These are phyloP conservation scores for Daldinia caldariorum DNA, from an alignment of 495 filamentous ascomycete species.

Conservation along the genomic window DNA sequence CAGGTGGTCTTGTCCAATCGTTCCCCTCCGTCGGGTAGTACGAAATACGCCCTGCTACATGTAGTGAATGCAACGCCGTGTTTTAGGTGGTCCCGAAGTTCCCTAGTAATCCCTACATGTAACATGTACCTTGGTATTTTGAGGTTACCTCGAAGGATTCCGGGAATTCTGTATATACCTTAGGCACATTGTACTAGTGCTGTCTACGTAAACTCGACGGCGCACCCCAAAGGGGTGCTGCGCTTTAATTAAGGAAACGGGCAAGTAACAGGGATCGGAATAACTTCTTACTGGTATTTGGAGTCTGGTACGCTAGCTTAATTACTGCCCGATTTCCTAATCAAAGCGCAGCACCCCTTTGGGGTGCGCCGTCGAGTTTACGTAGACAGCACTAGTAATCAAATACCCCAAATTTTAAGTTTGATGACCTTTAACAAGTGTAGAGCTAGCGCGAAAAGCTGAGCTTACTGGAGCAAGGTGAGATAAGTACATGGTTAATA, in stretches of 20 bases:
- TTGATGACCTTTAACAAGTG: background rate
- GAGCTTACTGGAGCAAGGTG: background rate
- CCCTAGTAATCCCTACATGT: background rate
- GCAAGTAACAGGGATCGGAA: too few species aligned
- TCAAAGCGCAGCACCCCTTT: too few species aligned
- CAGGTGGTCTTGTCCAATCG: background rate
- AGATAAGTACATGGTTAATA: too few species aligned
- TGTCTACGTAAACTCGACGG: too few species aligned
- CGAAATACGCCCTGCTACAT: background rate
- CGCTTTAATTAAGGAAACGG: too few species aligned
- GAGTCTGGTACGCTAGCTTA: too few species aligned
- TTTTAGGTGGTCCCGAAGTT: background rate
- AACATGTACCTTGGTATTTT: background rate
- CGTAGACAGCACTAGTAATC: too few species aligned
- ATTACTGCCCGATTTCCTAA: too few species aligned
- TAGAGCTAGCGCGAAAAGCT: background rate
- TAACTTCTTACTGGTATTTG: too few species aligned
- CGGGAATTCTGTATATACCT: background rate
- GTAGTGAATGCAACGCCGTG: background rate
- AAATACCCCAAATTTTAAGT: background rate
- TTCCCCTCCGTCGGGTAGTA: background rate
- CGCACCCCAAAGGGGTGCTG: too few species aligned
- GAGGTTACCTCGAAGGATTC: background rate
- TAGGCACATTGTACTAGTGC: too few species aligned
- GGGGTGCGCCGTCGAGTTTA: too few species aligned